Evolutionary conservation across 176 grass and related monocot genomes (phyloP), one percentile per base, ranked within the genome.

Genomic region (Ensete ventricosum): DNA sequence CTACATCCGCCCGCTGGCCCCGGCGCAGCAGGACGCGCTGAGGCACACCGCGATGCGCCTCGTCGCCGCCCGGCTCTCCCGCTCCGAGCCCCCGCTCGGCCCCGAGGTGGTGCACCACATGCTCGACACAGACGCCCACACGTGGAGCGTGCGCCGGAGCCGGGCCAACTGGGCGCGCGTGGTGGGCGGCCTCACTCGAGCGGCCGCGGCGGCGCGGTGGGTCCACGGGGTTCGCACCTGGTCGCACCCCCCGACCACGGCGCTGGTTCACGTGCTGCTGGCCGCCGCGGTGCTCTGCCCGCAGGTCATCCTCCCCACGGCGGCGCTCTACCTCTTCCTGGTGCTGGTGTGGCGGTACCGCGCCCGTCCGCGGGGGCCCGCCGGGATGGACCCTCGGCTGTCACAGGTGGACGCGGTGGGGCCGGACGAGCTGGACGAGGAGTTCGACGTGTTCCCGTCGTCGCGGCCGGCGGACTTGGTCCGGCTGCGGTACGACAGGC

Each of bases 111-210:
- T 99, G 17, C 95, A 99, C 82, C 85, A 89, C 81, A 76, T 99
- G 72, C 84, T 99, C 13, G 95, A 99, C 83, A 94, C 90, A 21
- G 95, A 99, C 83, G 89, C 90, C 54, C 91, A 99, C 76, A 23
- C 79, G 24, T 99, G 90, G 90, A 91, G 90, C 90, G 91, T 99
- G 86, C 90, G 95, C 0, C 80, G 95, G 64, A 94, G 95, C 88
- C 93, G 91, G 83, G 88, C 95, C 53, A 99, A 91, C 80, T 99
- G 95, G 95, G 91, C 91, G 84, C 90, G 90, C 69, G 95, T 89
- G 54, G 95, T 99, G 0, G 84, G 86, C 2, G 87, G 88, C 73
- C 85, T 99, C 49, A 89, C 95, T 1, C 82, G 89, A 62, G 73
- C 88, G 16, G 88, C 90, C 43, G 72, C 77, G 11, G 76, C 81